Percentiles rank a stretch among this genome's conserved stretches.
Conservation (phyloP, 306 rosid genomes). For the Begonia masoniana region DNA sequence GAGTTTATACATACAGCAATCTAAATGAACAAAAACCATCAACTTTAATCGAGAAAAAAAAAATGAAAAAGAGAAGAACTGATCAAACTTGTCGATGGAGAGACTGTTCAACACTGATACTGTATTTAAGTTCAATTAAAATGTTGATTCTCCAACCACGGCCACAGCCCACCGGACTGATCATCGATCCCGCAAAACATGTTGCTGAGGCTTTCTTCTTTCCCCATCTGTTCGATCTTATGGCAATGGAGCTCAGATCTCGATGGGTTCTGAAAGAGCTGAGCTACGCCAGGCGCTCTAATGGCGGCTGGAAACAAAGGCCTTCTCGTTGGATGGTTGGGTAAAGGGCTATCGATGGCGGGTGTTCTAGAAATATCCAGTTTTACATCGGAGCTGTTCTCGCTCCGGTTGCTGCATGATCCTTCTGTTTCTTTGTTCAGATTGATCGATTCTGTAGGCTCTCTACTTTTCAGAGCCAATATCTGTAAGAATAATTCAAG, state of each 20-base stretch:
- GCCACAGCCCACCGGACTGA: conserved; percentile 94
- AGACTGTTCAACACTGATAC: too few relatives aligned
- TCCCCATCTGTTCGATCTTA: conserved; percentile 44
- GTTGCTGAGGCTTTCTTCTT: conserved; percentile 74
- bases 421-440: conserved; percentile 99
- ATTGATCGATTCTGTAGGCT: conserved; percentile 88
- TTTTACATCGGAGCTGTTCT: conserved; percentile 87
- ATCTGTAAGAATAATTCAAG: conserved; percentile 28
- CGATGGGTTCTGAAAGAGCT: conserved; percentile 66
- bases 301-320: conserved; percentile 45
- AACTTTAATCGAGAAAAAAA: neutral
- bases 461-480: conserved; percentile 81
- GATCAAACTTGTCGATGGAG: neutral
- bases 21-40: neutral
- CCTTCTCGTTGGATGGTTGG: conserved; percentile 43
- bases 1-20: neutral
- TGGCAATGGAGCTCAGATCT: conserved; percentile 63
- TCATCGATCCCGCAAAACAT: conserved; percentile 90
- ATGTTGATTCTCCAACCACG: conserved; percentile 92
- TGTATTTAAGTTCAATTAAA: conserved; percentile 36
- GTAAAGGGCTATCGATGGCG: conserved; percentile 68
- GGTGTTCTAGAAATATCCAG: conserved; percentile 83
- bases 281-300: conserved; percentile 50
- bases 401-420: conserved; percentile 93
- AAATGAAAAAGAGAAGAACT: neutral